phyloP scores from a whole-genome alignment of 106 monocot genomes.

The Dendrobium catenatum region DNA sequence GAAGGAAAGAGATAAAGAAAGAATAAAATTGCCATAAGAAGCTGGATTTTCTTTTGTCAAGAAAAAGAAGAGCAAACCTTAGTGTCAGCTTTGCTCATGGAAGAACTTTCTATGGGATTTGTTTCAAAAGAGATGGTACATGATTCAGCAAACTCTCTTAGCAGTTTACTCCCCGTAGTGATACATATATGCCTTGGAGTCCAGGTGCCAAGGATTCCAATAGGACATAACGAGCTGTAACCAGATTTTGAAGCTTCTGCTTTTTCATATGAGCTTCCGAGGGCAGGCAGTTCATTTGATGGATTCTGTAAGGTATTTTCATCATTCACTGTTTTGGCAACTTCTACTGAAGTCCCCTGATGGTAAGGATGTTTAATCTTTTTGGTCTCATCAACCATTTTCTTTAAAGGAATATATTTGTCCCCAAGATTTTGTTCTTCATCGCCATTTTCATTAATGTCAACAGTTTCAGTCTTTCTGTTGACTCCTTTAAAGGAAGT shows the following conservation, averaged over 20 bases:
- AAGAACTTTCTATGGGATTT: background rate
- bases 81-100: background rate
- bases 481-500: background rate
- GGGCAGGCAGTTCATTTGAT: background rate
- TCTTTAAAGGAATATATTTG: background rate
- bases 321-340: background rate
- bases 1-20: too few relatives aligned
- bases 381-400: background rate
- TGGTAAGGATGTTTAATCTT: conserved; percentile 4
- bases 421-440: background rate
- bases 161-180: conserved; percentile 38
- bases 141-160: conserved; percentile 23
- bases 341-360: background rate
- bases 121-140: background rate
- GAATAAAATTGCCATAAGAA: too few relatives aligned
- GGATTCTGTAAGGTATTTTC: conserved; percentile 1
- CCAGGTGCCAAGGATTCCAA: conserved; percentile 24
- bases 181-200: conserved; percentile 35
- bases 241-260: conserved; percentile 10
- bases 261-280: conserved; percentile 7
- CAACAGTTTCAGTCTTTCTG: background rate
- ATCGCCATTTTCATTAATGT: background rate
- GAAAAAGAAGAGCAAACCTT: conserved; percentile 11
- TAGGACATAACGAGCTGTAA: conserved; percentile 12
- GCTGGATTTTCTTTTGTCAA: background rate